Conservation (phyloP, 352 stramenopile genomes). For the Pelagophyceae sp. region DNA sequence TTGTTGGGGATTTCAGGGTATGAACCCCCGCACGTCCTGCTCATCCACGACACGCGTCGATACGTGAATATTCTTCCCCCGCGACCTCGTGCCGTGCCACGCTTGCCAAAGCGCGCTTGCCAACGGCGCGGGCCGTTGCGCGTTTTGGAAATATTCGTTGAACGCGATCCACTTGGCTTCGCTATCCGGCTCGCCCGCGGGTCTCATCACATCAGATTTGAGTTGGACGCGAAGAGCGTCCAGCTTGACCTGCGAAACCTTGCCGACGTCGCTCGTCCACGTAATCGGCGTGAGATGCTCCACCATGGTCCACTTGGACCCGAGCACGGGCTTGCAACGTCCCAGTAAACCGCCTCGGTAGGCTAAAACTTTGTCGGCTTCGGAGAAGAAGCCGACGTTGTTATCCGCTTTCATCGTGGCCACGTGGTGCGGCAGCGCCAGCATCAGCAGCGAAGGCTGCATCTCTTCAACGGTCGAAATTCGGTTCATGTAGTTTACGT, state of each 20-base stretch:
- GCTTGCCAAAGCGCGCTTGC: too few relatives aligned
- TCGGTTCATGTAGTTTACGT: not conserved
- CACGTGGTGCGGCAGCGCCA: not conserved
- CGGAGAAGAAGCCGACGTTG: not conserved
- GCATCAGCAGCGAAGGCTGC: constrained; percentile 6
- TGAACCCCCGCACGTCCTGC: too few relatives aligned
- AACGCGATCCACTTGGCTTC: not conserved
- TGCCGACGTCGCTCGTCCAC: not conserved
- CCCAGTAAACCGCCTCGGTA: not conserved
- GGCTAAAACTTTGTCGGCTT: not conserved
- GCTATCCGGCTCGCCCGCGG: not conserved
- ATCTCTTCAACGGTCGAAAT: not conserved
- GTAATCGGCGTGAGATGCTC: not conserved
- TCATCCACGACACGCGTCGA: too few relatives aligned
- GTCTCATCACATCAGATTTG: not conserved
- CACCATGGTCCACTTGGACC: not conserved
- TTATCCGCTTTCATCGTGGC: not conserved
- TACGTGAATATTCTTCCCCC: too few relatives aligned
- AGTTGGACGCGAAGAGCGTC: not conserved
- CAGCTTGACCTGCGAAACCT: not conserved
- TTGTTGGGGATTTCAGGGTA: too few relatives aligned
- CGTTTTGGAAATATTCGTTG: constrained; percentile 3
- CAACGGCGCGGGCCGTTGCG: too few relatives aligned
- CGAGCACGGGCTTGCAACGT: not conserved
- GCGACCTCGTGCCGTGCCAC: too few relatives aligned